Conservation (phyloP, 345 rosid genomes). For the Melaleuca quinquenervia region DNA sequence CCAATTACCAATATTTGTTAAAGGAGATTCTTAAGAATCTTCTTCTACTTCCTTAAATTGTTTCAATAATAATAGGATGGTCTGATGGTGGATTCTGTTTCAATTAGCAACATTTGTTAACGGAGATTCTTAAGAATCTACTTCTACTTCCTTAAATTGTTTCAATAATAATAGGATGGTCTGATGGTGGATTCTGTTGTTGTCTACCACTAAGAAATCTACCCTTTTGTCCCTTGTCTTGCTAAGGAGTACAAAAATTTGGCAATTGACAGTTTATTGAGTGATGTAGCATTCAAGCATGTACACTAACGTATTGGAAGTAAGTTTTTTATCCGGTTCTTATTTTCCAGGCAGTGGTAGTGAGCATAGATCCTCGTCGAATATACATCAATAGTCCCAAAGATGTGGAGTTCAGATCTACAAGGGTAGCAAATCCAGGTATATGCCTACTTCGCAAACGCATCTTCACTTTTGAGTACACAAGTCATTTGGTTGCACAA, state of each 20-base stretch:
- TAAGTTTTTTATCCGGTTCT: neutral
- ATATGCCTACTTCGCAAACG: neutral
- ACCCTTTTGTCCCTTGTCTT: neutral
- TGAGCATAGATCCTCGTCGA: constrained; percentile 95
- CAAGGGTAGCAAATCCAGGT: constrained; percentile 65
- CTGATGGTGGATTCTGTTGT: neutral
- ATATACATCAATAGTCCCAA: constrained; percentile 56
- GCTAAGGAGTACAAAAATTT: neutral
- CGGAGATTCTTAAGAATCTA: neutral
- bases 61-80: neutral
- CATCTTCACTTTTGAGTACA: neutral
- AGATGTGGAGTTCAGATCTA: constrained; percentile 66
- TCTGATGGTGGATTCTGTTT: neutral
- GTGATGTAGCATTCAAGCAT: neutral
- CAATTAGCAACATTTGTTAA: neutral
- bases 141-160: neutral
- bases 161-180: neutral
- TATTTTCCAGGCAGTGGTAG: constrained; percentile 81
- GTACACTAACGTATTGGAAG: neutral
- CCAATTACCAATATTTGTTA: neutral
- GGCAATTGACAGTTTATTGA: neutral
- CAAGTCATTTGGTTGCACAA: neutral
- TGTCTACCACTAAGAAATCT: neutral
- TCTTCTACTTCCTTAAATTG: neutral
- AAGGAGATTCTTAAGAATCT: neutral